These are phyloP conservation scores for Graphiopsis chlorocephala DNA, from an alignment of 2,329 filamentous ascomycete genomes.

Conservation along the genomic window DNA sequence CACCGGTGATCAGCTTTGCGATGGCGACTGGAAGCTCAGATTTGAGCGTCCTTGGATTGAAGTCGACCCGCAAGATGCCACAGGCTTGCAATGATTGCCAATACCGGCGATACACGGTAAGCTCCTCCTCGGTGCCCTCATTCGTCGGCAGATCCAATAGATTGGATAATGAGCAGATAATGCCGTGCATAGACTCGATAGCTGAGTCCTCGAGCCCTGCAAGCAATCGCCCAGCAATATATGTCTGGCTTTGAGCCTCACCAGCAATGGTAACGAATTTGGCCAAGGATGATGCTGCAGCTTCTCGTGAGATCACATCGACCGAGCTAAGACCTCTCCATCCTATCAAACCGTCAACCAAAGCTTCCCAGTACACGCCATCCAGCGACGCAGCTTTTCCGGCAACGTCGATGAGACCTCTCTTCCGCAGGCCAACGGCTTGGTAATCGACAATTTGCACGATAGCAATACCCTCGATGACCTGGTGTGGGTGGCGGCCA, in stretches of 20 bases:
- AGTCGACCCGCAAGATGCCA: slow-evolving; percentile 16
- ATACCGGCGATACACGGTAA: neutral
- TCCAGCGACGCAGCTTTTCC: slow-evolving; percentile 65
- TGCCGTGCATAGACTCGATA: slow-evolving; percentile 24
- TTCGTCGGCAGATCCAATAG: neutral
- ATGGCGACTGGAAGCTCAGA: slow-evolving; percentile 31
- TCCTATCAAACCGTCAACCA: slow-evolving; percentile 68
- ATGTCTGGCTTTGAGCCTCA: slow-evolving; percentile 37
- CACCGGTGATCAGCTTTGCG: slow-evolving; percentile 21
- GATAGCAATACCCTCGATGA: slow-evolving; percentile 76
- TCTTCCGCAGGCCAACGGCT: slow-evolving; percentile 79
- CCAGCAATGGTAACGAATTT: slow-evolving; percentile 38
- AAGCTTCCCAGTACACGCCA: slow-evolving; percentile 60
- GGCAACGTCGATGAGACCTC: slow-evolving; percentile 77
- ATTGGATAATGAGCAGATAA: slow-evolving; percentile 16
- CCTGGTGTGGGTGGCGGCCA: slow-evolving; percentile 83
- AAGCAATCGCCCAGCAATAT: slow-evolving; percentile 12
- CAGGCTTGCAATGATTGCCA: neutral
- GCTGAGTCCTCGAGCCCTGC: slow-evolving; percentile 26
- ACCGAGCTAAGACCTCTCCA: slow-evolving; percentile 88
- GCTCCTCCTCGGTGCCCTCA: neutral
- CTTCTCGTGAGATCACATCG: slow-evolving; percentile 70
- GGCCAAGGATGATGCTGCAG: slow-evolving; percentile 69
- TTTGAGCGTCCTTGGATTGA: slow-evolving; percentile 27
- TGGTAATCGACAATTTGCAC: slow-evolving; percentile 94